Base-by-base conservation (phyloP, 2,329 filamentous ascomycete species). In the Aureobasidium mangrovei region DNA sequence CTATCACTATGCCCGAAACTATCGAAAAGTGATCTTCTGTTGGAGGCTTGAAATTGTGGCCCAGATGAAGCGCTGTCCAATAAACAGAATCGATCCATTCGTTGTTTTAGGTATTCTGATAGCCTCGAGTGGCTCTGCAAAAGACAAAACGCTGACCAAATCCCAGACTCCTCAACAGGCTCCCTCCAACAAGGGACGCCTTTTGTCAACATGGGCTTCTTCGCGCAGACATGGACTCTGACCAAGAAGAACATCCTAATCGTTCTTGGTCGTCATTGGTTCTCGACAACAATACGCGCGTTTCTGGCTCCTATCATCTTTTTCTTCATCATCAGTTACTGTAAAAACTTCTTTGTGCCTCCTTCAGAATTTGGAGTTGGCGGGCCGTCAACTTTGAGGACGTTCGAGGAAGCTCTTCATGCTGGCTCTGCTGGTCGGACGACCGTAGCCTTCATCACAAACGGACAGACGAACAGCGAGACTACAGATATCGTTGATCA, bases 311-410 rank as follows among this genome's bases (percentile, higher is more conserved):
- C 80, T 0, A 73, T 81, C 28, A 72, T 80, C 39, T 79, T 79
- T 62, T 68, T 72, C n/a, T 69, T 67, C 45, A 74, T 76, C 54
- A 59, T 66, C 29, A 55, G 63, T n/a, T 68, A 65, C 49, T 85
- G 88, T 12, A 84, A 87, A 61, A 91, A 91, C 66, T 80, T 95
- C 59, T 91, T 95, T 63, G 80, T 91, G 3, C 85, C 88, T 1
- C 85, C 87, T 1, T 85, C 86, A 0, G 72, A 77, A 3, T 95
- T 79, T 63, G 91, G 91, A 42, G 82, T 95, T 60, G 86, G 84
- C 42, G 66, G 75, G 0, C 68, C 81, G 0, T 73, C 70, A 5
- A 76, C 82, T 0, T 70, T 95, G 58, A 79, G 83, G 56, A 78
- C 80, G 8, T 76, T 95, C 18, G 64, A 74, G 33, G 72, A 86